A percentile compares a stretch with the other conserved stretches of the same genome.
Evolutionary conservation across 1,139 yeast species (phyloP).

Genomic region (Yamadazyma sp.): DNA sequence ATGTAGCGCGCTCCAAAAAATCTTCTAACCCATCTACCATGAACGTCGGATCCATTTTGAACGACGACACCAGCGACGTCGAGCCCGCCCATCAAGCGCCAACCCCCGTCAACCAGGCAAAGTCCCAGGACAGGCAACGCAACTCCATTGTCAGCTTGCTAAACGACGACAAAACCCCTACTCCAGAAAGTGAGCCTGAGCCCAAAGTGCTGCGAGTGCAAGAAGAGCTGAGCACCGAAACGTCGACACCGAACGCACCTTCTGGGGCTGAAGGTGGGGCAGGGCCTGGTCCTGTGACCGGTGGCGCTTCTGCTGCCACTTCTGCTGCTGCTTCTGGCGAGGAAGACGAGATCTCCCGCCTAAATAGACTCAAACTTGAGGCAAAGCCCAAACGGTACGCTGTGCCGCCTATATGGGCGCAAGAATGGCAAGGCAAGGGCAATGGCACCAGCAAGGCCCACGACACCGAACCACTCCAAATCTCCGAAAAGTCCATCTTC

Average conservation of each 20-base stretch:
- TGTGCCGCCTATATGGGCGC: slow-evolving; percentile 82
- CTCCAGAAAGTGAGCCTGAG: slow-evolving; percentile 20
- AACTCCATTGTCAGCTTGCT: slow-evolving; percentile 49
- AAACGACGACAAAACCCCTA: slow-evolving; percentile 38
- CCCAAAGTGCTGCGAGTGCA: neutral
- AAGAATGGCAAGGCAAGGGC: slow-evolving; percentile 45
- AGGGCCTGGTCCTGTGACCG: neutral
- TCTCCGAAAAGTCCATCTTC: slow-evolving; percentile 36
- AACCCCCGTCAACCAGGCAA: neutral
- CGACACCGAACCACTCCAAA: slow-evolving; percentile 4
- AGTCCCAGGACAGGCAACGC: slow-evolving; percentile 1
- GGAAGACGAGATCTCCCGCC: slow-evolving; percentile 23
- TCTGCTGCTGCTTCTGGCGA: neutral
- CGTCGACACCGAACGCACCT: too few relatives aligned
- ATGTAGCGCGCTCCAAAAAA: neutral
- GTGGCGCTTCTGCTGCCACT: slow-evolving; percentile 2
- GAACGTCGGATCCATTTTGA: slow-evolving; percentile 51
- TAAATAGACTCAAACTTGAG: slow-evolving; percentile 20
- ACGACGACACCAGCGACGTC: slow-evolving; percentile 36
- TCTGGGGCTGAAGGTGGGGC: neutral
- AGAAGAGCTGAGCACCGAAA: too few relatives aligned
- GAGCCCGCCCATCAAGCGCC: slow-evolving; percentile 12
- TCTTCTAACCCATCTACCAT: slow-evolving; percentile 16
- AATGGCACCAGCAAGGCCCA: neutral
- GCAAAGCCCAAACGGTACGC: slow-evolving; percentile 63